Conservation (phyloP, 2,329 filamentous ascomycete genomes). For the Plectosphaerella cucumerina region DNA sequence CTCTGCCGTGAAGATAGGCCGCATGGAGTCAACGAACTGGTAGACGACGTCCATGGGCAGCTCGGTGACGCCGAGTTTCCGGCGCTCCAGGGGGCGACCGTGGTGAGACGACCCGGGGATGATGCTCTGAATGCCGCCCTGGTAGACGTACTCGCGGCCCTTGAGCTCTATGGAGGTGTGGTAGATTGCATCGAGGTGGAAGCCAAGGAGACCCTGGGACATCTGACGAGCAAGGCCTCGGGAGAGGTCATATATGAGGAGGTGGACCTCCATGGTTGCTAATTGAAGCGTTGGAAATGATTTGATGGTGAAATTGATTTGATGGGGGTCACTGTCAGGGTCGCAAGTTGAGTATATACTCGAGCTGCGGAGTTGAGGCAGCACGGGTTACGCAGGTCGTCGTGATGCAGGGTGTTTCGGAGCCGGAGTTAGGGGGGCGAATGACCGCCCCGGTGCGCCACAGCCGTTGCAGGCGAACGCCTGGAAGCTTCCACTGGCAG, state of each 20-base stretch:
- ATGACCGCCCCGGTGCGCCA: too few species aligned
- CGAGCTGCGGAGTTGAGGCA: too few species aligned
- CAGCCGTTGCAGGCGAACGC: too few species aligned
- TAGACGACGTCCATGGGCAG: slow-evolving; percentile 77
- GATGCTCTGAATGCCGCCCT: slow-evolving; percentile 80
- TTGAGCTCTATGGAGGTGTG: slow-evolving; percentile 87
- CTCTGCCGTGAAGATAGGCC: slow-evolving; percentile 76
- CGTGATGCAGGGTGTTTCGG: too few species aligned
- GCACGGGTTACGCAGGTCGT: too few species aligned
- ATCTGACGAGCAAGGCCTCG: slow-evolving; percentile 52
- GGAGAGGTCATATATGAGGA: slow-evolving; percentile 78
- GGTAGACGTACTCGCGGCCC: slow-evolving; percentile 86
- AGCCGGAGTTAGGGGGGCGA: too few species aligned
- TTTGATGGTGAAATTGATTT: background rate
- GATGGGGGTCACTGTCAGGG: too few species aligned
- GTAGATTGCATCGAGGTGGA: slow-evolving; percentile 84
- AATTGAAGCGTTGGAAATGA: background rate
- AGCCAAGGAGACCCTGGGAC: slow-evolving; percentile 48
- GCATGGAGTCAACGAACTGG: slow-evolving; percentile 83
- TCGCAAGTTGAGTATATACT: too few species aligned
- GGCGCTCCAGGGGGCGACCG: slow-evolving; percentile 72
- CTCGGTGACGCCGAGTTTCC: slow-evolving; percentile 71
- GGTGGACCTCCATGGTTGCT: slow-evolving; percentile 63
- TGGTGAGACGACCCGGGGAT: slow-evolving; percentile 80
- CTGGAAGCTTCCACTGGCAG: too few species aligned